Conservation (phyloP, 2,329 filamentous ascomycete genomes). For the Fusarium abutilonis region DNA sequence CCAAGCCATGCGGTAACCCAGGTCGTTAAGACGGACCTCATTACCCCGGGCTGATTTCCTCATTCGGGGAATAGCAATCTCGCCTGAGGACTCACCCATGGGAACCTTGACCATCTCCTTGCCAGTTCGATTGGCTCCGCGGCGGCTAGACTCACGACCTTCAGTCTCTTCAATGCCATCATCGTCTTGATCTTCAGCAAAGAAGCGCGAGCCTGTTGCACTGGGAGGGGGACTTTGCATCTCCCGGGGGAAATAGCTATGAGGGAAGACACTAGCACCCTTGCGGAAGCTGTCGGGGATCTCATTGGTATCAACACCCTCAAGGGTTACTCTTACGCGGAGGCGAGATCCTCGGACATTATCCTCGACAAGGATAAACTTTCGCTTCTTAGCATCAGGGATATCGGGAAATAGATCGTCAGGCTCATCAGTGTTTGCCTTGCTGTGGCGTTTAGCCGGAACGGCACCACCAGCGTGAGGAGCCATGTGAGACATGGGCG, state of each 20-base stretch:
- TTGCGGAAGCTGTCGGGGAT: constrained; percentile 96
- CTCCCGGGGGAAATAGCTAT: constrained; percentile 90
- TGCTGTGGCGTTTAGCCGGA: constrained; percentile 50
- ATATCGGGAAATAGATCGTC: constrained; percentile 85
- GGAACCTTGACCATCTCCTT: constrained; percentile 68
- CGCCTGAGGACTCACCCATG: constrained; percentile 73
- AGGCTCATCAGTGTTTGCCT: constrained; percentile 66
- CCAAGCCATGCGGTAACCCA: constrained; percentile 97
- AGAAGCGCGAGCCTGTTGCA: constrained; percentile 78
- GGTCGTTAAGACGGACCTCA: constrained; percentile 90
- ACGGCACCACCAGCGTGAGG: constrained; percentile 52
- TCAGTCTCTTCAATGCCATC: constrained; percentile 64
- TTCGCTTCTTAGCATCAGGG: constrained; percentile 89
- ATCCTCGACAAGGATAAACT: constrained; percentile 96
- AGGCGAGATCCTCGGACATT: constrained; percentile 81
- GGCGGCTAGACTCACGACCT: constrained; percentile 55
- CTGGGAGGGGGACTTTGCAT: constrained; percentile 88
- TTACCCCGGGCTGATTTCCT: constrained; percentile 75
- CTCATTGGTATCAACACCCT: constrained; percentile 92
- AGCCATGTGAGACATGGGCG: constrained; percentile 71
- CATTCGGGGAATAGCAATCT: constrained; percentile 79
- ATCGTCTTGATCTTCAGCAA: constrained; percentile 71
- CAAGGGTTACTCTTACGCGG: constrained; percentile 90
- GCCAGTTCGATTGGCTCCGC: constrained; percentile 47
- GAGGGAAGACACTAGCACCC: constrained; percentile 87